Base-by-base conservation (phyloP, 2,329 filamentous ascomycete genomes). In the Xylaria digitata region DNA sequence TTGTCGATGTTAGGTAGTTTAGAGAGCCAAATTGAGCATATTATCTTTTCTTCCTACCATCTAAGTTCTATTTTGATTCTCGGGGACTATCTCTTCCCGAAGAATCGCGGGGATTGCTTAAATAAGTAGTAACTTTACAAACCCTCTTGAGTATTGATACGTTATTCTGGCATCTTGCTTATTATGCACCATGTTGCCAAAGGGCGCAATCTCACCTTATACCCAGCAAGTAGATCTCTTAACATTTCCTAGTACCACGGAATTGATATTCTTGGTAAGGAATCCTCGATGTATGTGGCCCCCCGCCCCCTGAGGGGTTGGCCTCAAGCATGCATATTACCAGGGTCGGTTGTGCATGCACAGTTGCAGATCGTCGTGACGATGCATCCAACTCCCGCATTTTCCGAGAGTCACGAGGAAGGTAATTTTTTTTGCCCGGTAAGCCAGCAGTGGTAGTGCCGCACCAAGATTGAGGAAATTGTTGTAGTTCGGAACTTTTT, bases 321-420 rank as follows among this genome's bases (percentile, higher is more conserved):
- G 54, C 7, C 40, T 57, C 9, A 4, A 57, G 40, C 54, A 46
- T 57, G 54, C 54, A 57, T 57, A n/a, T 7, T 21, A 34, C 17
- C 26, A 32, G 54, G 53, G 53, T 19, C 42, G 42, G 42, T 19
- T 8, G 40, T 34, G 54, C 23, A 46, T 57, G 40, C 26, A 32
- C 42, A n/a, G 26, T 32, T 32, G 54, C 8, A 34, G 54, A 57
- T 46, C 40, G 13, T 3, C 2, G 15, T n/a, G 17, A 13, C 9
- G 6, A 45, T 56, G 53, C 53, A 56, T 45, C 30, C 40, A 19
- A 32, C 40, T 32, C 42, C 54, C 6, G 42, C 54, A 57, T 59
- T 23, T 2, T 40, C 43, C 19, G 7, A 34, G 13, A 2, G 43
- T 55, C 53, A 55, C 53, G 53, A 43, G 53, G 37, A 8, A 11